Evolutionary conservation across 768 basidiomycete genomes (phyloP).

Genomic region (Hericium alpestre): DNA sequence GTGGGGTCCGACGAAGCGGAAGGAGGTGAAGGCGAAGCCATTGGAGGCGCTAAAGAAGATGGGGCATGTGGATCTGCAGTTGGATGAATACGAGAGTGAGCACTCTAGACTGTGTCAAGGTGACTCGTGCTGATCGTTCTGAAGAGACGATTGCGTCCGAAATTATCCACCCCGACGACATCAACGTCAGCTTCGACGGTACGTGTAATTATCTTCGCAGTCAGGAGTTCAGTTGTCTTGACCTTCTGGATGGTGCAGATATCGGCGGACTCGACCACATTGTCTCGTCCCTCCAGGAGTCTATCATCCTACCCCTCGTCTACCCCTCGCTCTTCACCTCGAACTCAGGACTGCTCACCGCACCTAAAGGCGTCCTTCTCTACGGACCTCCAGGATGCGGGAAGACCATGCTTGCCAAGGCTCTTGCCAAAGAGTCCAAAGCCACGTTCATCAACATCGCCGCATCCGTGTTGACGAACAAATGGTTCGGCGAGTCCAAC

Average conservation of each 20-base stretch:
- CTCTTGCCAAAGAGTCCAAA: constrained; percentile 91
- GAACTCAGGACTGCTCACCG: constrained; percentile 71
- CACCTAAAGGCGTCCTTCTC: constrained; percentile 92
- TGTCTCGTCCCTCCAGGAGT: constrained; percentile 82
- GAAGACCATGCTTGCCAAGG: constrained; percentile 99
- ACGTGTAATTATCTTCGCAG: constrained; percentile 11
- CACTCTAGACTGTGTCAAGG: background rate
- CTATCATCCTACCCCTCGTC: constrained; percentile 88
- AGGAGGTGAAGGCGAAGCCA: constrained; percentile 59
- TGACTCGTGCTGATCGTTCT: constrained; percentile 2
- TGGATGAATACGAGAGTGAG: constrained; percentile 89
- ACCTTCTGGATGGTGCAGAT: constrained; percentile 30
- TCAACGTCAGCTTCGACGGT: constrained; percentile 68
- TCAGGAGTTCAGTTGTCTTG: background rate
- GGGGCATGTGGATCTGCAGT: constrained; percentile 60
- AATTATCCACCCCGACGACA: constrained; percentile 87
- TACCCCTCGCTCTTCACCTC: constrained; percentile 82
- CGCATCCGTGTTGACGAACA: constrained; percentile 62
- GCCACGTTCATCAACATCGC: constrained; percentile 93
- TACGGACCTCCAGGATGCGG: constrained; percentile 98
- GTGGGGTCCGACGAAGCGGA: constrained; percentile 35
- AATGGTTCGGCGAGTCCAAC: constrained; percentile 87
- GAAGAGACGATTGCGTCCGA: constrained; percentile 82
- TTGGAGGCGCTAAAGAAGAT: constrained; percentile 58
- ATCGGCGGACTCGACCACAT: constrained; percentile 92